Conservation (phyloP, 106 monocot genomes). For the Dendrobium officinale region DNA sequence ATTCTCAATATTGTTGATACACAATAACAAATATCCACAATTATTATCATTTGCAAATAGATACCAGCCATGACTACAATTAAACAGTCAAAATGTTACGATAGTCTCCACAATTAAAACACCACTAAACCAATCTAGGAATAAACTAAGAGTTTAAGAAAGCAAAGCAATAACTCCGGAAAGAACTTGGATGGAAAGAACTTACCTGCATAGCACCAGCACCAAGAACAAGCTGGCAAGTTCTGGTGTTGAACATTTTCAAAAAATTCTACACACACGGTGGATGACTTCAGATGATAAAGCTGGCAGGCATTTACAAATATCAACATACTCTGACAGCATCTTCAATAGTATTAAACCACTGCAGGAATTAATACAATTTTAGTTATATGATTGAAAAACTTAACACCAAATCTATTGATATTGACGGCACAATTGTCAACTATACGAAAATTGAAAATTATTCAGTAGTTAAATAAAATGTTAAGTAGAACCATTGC, state of each 20-base stretch:
- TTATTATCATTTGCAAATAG: neutral
- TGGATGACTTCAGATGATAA: conserved; percentile 90
- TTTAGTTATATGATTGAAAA: neutral
- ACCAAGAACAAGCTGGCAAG: conserved; percentile 98
- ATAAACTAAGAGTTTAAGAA: neutral
- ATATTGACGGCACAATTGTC: neutral
- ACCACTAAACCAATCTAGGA: neutral
- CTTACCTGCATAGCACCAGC: conserved; percentile 99
- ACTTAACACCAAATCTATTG: neutral
- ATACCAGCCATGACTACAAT: neutral
- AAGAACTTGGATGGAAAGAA: neutral
- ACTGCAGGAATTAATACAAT: conserved; percentile 32
- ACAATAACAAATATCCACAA: neutral
- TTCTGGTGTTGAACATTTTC: conserved; percentile 87
- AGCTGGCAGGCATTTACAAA: conserved; percentile 78
- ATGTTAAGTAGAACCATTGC: neutral
- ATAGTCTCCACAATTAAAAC: neutral
- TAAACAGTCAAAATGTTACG: neutral
- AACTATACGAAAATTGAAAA: neutral
- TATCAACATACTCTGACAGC: conserved; percentile 87
- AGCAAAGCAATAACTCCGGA: neutral
- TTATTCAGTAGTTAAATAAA: neutral
- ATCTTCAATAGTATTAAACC: conserved; percentile 94
- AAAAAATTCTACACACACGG: conserved; percentile 82
- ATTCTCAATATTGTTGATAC: neutral